phyloP scores from a whole-genome alignment of 768 basidiomycete species.

The Zangia roseola region DNA sequence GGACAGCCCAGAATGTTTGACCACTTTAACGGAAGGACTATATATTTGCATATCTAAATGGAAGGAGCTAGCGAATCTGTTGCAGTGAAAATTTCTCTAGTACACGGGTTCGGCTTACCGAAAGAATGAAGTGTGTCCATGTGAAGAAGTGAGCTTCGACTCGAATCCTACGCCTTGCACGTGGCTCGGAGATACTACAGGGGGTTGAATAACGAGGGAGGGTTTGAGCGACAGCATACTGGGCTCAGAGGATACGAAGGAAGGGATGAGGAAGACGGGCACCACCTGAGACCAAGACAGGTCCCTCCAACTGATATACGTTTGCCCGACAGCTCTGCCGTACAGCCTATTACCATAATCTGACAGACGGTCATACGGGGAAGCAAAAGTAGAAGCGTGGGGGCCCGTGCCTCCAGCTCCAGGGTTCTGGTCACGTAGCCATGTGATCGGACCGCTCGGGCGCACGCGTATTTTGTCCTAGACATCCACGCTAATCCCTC shows the following conservation, averaged over 20 bases:
- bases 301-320: slow-evolving; percentile 17
- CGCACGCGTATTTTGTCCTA: too few relatives aligned
- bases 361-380: slow-evolving; percentile 12
- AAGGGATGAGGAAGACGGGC: not conserved
- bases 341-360: slow-evolving; percentile 18
- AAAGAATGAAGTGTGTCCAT: slow-evolving; percentile 50
- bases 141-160: slow-evolving; percentile 16
- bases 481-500: too few relatives aligned
- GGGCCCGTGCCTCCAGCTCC: slow-evolving; percentile 2
- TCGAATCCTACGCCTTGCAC: slow-evolving; percentile 28
- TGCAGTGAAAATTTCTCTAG: slow-evolving; percentile 4
- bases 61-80: slow-evolving; percentile 38
- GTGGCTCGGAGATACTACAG: slow-evolving; percentile 32
- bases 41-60: slow-evolving; percentile 61
- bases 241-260: not conserved
- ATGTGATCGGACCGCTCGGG: slow-evolving; percentile 11
- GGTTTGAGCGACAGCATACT: slow-evolving; percentile 22
- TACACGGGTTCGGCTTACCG: slow-evolving; percentile 36
- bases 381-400: slow-evolving; percentile 6
- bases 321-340: slow-evolving; percentile 18
- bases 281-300: not conserved
- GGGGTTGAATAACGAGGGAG: slow-evolving; percentile 15
- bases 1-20: slow-evolving; percentile 28
- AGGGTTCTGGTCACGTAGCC: slow-evolving; percentile 8
- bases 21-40: slow-evolving; percentile 59